Evolutionary conservation across 345 rosid species (phyloP), one percentile per base, ranked within the genome.

Genomic region (Murraya paniculata): DNA sequence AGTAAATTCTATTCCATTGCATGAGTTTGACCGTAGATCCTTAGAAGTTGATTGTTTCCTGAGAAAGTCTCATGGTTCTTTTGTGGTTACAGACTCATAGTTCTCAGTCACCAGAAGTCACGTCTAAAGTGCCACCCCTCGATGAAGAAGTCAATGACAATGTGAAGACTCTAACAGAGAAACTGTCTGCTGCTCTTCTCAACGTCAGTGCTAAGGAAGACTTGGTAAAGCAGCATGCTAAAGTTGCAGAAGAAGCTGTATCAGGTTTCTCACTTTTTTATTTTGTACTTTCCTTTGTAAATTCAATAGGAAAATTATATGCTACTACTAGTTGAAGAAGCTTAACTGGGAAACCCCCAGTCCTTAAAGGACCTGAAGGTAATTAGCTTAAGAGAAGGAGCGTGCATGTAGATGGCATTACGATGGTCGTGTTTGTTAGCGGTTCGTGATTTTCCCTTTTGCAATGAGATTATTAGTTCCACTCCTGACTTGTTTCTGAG

Each of bases 161-260:
- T 78, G 82, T 87, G 64, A 89, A 81, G 84, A 82, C 79, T 81
- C 71, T 95, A 38, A 77, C 80, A 27, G 94, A 88, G 78, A 90
- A 86, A 86, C 87, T 93, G 75, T 92, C 99, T 22, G 88, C 93
- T 74, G 99, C 98, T 69, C 97, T 91, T 75, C 82, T 87, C 25
- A 89, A 90, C 72, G 85, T 92, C 53, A 89, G 87, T 79, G 87
- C 92, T 80, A 91, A 94, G 85, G 98, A 96, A 71, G 95, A 94
- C 69, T 83, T 92, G 83, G 94, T 92, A 0, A 92, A 89, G 82
- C 97, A 96, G 81, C 99, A 96, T 79, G 84, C 95, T 57, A 94
- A 88, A 85, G 99, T 96, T 74, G 97, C 99, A 59, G 99, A 96
- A 81, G 99, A 96, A 88, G 99, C 99, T 72, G 93, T 96, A 59